Evolutionary conservation across 2,329 filamentous ascomycete species (phyloP), one percentile per base, ranked within the genome.

Genomic region (Alternaria alternata): DNA sequence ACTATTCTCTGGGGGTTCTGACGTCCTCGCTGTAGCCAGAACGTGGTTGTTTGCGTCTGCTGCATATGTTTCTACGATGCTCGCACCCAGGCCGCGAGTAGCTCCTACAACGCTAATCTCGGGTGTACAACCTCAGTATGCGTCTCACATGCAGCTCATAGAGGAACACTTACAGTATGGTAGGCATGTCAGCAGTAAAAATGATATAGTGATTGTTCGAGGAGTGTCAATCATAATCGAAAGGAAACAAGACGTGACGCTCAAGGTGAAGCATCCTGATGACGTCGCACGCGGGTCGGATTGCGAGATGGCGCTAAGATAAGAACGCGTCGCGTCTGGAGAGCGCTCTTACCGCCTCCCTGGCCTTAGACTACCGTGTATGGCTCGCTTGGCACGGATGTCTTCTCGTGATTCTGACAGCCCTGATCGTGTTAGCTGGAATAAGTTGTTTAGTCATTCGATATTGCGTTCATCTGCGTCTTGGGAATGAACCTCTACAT

Each of bases 41-140:
- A 91, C 87, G 7, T 77, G 79, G 46, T 82, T 84, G 30, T 78
- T 69, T 11, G 66, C 16, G 39, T 71, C 53, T n/a, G 65, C 63
- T 22, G 85, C 82, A 69, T 92, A 91, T 48, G 83, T 78, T 64
- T 86, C 85, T 30, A 82, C 82, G 28, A 92, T 81, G 18, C 86
- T 85, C 49, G 85, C 86, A 4, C 90, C 90, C 4, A 92, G 83
- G 54, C 90, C 90, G 42, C 89, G 84, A 1, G 89, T 91, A 3
- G 88, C 89, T 48, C 89, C 89, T 28, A 92, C 81, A 28, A 92
- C 82, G 16, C 34, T 38, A 38, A 38, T 38, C 16, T 38, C 16
- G 7, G 14, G 34, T 38, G 3, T n/a, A 38, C 34, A 36, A 36
- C 6, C 11, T 38, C 34, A 38, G 16, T 38, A 38, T 38, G 34